Conservation (phyloP, 1,139 yeast genomes). For the Geotrichum cucujoidarum region DNA sequence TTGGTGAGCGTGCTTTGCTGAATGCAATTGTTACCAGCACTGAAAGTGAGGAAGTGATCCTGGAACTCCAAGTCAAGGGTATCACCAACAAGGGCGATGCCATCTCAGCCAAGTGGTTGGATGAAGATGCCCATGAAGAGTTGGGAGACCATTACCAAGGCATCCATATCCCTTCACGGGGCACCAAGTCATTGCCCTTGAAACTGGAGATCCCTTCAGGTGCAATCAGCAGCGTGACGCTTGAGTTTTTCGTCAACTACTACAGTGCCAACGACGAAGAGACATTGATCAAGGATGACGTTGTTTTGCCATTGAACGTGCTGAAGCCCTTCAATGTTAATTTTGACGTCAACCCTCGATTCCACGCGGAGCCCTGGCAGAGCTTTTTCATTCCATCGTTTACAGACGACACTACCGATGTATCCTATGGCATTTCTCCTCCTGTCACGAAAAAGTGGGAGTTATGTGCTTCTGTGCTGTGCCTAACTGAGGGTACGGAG, state of each 20-base stretch:
- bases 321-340: conserved; percentile 34
- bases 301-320: conserved; percentile 29
- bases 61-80: conserved; percentile 26
- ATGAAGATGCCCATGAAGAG: conserved; percentile 1
- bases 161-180: conserved; percentile 2
- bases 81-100: conserved; percentile 17
- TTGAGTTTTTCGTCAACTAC: conserved; percentile 31
- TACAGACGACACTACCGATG: conserved; percentile 14
- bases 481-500: conserved; percentile 23
- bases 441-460: conserved; percentile 19
- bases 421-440: conserved; percentile 17
- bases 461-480: conserved; percentile 15
- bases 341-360: conserved; percentile 34
- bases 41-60: conserved; percentile 30
- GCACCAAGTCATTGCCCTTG: conserved; percentile 18
- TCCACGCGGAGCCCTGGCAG: conserved; percentile 36
- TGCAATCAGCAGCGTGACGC: conserved; percentile 21
- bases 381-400: conserved; percentile 32
- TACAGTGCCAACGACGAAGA: conserved; percentile 27
- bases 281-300: conserved; percentile 29
- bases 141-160: conserved; percentile 8
- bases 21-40: conserved; percentile 26
- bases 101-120: conserved; percentile 18
- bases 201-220: conserved; percentile 24
- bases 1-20: conserved; percentile 31